Conservation (phyloP, 257 asterid species). For the Buddleja alternifolia region DNA sequence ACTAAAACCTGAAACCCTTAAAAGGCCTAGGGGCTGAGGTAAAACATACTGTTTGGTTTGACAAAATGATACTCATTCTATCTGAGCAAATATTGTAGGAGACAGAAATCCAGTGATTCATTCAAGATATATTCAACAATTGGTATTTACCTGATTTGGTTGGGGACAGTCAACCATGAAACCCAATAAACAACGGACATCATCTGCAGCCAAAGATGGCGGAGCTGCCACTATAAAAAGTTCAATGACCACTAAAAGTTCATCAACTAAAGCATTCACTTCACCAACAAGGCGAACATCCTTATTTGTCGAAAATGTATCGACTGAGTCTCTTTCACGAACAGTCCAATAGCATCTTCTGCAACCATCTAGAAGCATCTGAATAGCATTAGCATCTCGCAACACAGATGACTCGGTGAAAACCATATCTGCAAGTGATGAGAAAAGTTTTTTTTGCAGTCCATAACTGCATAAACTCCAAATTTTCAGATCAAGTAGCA, state of each 20-base stretch:
- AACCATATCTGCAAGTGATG: slow-evolving; percentile 99
- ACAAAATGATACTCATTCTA: too few relatives aligned
- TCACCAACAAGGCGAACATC: slow-evolving; percentile 85
- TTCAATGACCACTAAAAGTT: slow-evolving; percentile 93
- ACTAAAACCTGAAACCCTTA: too few relatives aligned
- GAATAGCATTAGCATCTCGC: slow-evolving; percentile 98
- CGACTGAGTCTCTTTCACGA: slow-evolving; percentile 79
- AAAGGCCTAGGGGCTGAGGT: too few relatives aligned
- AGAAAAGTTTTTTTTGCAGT: slow-evolving; percentile 88
- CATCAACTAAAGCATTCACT: slow-evolving; percentile 96
- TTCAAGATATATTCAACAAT: slow-evolving; percentile 1
- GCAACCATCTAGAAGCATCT: slow-evolving; percentile 98
- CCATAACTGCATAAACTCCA: slow-evolving; percentile 99
- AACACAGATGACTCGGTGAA: slow-evolving; percentile 87
- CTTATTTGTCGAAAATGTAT: slow-evolving; percentile 61
- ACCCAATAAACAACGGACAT: slow-evolving; percentile 89
- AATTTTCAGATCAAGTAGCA: slow-evolving; percentile 85
- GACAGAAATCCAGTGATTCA: slow-evolving; percentile 19
- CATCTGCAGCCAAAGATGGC: slow-evolving; percentile 74
- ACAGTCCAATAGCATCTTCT: slow-evolving; percentile 94
- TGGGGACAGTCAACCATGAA: slow-evolving; percentile 99
- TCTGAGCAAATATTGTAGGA: slow-evolving; percentile 16
- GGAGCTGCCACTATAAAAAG: slow-evolving; percentile 91
- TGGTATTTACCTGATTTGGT: slow-evolving; percentile 80
- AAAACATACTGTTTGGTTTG: too few relatives aligned